A percentile compares a stretch with the other conserved stretches of the same genome.
Evolutionary conservation across 2,329 filamentous ascomycete genomes (phyloP).

Genomic region (Exophiala sp.): DNA sequence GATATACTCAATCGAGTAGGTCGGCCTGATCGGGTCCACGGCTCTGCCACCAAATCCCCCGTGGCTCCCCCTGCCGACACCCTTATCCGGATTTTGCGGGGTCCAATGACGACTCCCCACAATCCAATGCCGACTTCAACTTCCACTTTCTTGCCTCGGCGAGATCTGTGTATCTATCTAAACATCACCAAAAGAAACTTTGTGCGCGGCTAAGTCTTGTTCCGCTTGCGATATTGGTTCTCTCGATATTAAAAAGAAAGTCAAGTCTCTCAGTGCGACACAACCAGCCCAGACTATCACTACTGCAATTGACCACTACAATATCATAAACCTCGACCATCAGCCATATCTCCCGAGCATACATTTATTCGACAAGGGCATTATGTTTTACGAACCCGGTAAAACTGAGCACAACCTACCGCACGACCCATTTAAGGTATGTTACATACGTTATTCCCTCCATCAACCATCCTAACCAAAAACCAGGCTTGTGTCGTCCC

Average conservation of each 20-base stretch:
- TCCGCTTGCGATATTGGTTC: too few species aligned
- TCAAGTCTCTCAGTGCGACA: background rate
- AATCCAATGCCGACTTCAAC: background rate
- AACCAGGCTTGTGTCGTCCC: conserved; percentile 52
- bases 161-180: background rate
- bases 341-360: background rate
- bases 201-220: too few species aligned
- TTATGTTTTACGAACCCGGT: conserved; percentile 52
- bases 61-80: too few species aligned
- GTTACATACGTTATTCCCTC: conserved; percentile 30
- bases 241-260: too few species aligned
- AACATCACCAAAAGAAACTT: background rate
- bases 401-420: conserved; percentile 51
- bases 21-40: too few species aligned
- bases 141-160: background rate
- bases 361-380: background rate
- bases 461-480: background rate
- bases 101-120: too few species aligned
- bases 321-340: too few species aligned
- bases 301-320: background rate
- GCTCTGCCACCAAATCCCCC: too few species aligned
- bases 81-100: too few species aligned
- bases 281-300: background rate
- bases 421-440: conserved; percentile 53
- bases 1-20: too few species aligned